Evolutionary conservation across 164 flowering plant genomes (phyloP), one percentile per base, ranked within the genome.

Genomic region (Malania oleifera): DNA sequence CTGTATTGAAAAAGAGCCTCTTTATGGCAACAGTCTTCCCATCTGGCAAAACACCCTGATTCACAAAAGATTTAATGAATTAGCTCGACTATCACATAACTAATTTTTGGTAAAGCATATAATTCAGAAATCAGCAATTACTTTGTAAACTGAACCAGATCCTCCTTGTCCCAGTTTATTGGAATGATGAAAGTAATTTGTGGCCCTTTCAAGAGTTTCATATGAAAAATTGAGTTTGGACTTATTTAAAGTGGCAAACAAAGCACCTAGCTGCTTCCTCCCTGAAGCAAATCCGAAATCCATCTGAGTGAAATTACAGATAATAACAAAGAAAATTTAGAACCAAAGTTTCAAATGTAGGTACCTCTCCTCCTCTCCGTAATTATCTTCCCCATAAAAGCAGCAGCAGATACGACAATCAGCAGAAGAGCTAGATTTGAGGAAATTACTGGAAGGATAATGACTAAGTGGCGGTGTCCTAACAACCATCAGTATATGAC

Each of bases 141-240:
- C 92, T 60, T 82, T 84, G 65, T 76, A 85, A 22, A 88, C 92
- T 0, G 88, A 74, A 67, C 96, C 92, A 17, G 90, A 80, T 62
- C 92, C 92, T 68, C 90, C 92, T 72, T 85, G 90, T 25, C 92
- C 96, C 0, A 88, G 75, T 64, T 88, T 88, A 52, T 71, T 85
- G 22, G 84, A 75, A 27, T 31, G 34, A 65, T 75, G 14, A 49
- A 83, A 88, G 70, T 79, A 85, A 61, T 79, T 67, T 45, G 92
- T 85, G 50, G 92, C 96, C 67, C 56, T 80, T 56, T 88, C 96
- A 35, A 85, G 91, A 28, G 77, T 69, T 65, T 85, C 91, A 56
- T 87, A 87, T 29, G 73, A 72, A 68, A 81, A 81, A 62, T 78
- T 79, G 56, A 82, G 76, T 56, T 74, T 78, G 60, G 95, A 86